Base-by-base conservation (phyloP, 2,329 filamentous ascomycete species). In the Escovopsis weberi region DNA sequence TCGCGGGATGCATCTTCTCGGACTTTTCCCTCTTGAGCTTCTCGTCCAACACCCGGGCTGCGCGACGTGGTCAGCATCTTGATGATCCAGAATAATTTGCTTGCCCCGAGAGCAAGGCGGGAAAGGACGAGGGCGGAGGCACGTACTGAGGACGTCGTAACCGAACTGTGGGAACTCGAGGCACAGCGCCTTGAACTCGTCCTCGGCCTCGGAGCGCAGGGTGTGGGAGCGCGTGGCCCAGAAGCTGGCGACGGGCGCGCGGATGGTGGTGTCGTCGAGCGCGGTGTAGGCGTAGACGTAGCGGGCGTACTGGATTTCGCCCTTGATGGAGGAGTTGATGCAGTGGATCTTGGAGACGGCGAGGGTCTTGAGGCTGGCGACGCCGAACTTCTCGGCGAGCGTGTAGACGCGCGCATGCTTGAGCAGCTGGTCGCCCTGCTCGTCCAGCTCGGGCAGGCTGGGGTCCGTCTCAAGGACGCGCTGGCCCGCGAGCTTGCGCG, bases 401-500 rank as follows among this genome's bases (percentile, higher is more conserved):
- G 85, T 94, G 68, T 94, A 94, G 49, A 94, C 75, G 49, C 83
- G 82, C 19, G 88, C 88, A 59, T 95, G 88, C 55, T 84, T 85
- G 47, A 95, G 77, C 15, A 95, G 78, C 56, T 89, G 83, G 12
- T 81, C 73, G 50, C 87, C 87, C n/a, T 75, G 75, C 57, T 85
- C 72, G 63, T 94, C 87, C 44, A 85, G 68, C 1, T 64, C 59
- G 4, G 82, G 82, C 11, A 77, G 59, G 7, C 71, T 63, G 0
- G 80, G 73, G 56, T 89, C 82, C 43, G 69, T 59, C 57, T 93
- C 85, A 38, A 93, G 75, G 26, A 70, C 65, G 37, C 78, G 78
- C 53, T 80, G 72, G 42, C 76, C 75, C 12, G 72, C 62, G 12
- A 80, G 57, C 53, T 78, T 75, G 51, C 72, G 72, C 18, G 86